These are phyloP conservation scores for Fusarium sororula DNA, from an alignment of 2,329 filamentous ascomycete species.

Conservation along the genomic window DNA sequence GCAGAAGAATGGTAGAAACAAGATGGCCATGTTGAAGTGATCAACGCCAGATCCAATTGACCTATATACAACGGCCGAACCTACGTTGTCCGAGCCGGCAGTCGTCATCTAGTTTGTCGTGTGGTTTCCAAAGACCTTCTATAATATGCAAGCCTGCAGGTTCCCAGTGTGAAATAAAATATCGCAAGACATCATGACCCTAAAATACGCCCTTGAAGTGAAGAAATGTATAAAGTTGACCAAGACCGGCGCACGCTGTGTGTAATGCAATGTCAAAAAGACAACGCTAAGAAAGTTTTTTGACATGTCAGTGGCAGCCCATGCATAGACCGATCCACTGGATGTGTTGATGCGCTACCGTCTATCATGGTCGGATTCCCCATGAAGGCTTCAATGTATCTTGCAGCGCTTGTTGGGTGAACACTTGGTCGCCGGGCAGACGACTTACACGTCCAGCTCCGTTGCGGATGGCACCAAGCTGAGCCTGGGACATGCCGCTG, in stretches of 20 bases:
- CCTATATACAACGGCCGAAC: constrained; percentile 44
- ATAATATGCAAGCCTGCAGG: constrained; percentile 49
- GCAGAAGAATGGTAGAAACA: constrained; percentile 14
- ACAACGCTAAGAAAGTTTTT: constrained; percentile 27
- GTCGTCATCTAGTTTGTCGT: constrained; percentile 44
- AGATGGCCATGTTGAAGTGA: constrained; percentile 33
- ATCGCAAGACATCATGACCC: constrained; percentile 46
- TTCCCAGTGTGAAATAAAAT: constrained; percentile 40
- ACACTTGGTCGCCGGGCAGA: constrained; percentile 82
- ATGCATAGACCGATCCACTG: constrained; percentile 3
- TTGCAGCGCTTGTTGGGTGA: constrained; percentile 74
- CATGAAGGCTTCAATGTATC: constrained; percentile 68
- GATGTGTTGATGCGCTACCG: constrained; percentile 13
- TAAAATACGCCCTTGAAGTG: constrained; percentile 42
- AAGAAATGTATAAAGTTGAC: constrained; percentile 39
- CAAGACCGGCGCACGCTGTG: constrained; percentile 42
- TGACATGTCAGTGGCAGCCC: constrained; percentile 3
- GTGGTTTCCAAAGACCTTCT: constrained; percentile 46
- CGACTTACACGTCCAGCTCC: constrained; percentile 89
- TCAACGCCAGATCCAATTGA: constrained; percentile 42
- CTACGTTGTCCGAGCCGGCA: constrained; percentile 29
- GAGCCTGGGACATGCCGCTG: constrained; percentile 76
- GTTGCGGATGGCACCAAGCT: constrained; percentile 76
- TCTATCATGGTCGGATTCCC: constrained; percentile 59
- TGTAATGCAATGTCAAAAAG: constrained; percentile 42